Base-by-base conservation (phyloP, 176 grass and related monocot genomes). In the Carex parvula region DNA sequence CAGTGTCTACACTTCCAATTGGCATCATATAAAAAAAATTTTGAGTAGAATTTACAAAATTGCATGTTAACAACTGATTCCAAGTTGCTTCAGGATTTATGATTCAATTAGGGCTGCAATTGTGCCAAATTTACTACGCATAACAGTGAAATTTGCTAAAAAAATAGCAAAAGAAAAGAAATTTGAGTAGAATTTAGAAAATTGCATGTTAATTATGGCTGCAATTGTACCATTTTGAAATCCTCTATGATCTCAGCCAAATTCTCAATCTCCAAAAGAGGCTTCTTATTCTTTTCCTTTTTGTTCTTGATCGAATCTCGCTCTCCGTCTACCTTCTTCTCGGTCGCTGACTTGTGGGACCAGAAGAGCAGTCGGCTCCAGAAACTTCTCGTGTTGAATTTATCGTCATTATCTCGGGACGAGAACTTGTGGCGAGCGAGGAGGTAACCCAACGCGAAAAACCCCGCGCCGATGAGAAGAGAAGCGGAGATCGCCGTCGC, bases 201-300 rank as follows among this genome's bases (percentile, higher is more conserved):
- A 39, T 39, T 39, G 37, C 37, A 39, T 39, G 37, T 39, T 39
- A 39, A 39, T 39, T 39, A 39, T 6, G 6, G 37, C 5, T 39
- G 37, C 37, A 39, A 50, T 30, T 16, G 0, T 86, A 95, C 96
- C 96, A 98, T 98, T 78, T 98, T 98, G 77, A 98, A 98, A 83
- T 94, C 96, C 13, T 99, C 88, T 24, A 99, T 88, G 53, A 99
- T 99, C 85, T 93, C 88, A 0, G 96, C 93, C 22, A 99, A 84
- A 84, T 89, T 99, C 79, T 99, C 93, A 76, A 99, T 79, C 88
- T 95, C 96, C 60, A 95, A 72, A 13, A 80, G 86, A 13, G 64
- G 83, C 37, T 64, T 53, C 10, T 87, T 86, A 9, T 88, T 32
- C 83, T 86, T 37, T 81, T 67, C 64, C 12, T 64, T 39, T 39